phyloP scores from a whole-genome alignment of 2,329 filamentous ascomycete genomes.

The Neonectria magnoliae region DNA sequence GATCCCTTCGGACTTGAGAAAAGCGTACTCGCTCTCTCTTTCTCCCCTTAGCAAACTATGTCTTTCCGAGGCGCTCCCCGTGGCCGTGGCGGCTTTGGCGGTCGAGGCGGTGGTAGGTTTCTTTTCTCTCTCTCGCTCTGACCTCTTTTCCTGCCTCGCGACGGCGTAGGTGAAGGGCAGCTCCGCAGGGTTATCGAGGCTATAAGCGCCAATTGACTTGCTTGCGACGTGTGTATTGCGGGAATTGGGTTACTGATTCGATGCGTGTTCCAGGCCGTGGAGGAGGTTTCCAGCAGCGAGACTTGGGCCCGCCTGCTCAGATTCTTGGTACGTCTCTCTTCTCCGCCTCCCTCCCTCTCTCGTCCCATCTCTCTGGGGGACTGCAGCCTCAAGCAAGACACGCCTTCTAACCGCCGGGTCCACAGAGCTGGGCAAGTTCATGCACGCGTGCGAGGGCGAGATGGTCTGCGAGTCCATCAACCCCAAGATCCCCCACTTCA shows the following conservation, averaged over 20 bases:
- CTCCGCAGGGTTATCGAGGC: background rate
- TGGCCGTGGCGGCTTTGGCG: slow-evolving; percentile 49
- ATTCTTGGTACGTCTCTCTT: slow-evolving; percentile 47
- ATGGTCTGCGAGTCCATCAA: slow-evolving; percentile 97
- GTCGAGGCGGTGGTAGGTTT: slow-evolving; percentile 49
- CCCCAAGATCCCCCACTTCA: slow-evolving; percentile 97
- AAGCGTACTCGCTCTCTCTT: background rate
- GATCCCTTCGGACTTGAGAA: slow-evolving; percentile 16
- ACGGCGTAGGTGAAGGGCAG: background rate
- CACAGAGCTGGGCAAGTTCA: slow-evolving; percentile 89
- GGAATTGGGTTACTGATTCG: slow-evolving; percentile 26
- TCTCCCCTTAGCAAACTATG: slow-evolving; percentile 41
- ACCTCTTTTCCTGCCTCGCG: background rate
- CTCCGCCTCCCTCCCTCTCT: background rate
- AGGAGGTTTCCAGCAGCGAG: slow-evolving; percentile 53
- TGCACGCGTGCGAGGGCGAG: slow-evolving; percentile 96
- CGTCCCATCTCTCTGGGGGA: too few relatives aligned
- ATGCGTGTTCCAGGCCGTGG: slow-evolving; percentile 45
- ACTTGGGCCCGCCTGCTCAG: slow-evolving; percentile 51
- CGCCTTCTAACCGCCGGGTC: background rate
- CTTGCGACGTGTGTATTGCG: slow-evolving; percentile 2
- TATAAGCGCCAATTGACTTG: background rate
- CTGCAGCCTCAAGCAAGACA: too few relatives aligned
- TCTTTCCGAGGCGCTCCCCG: slow-evolving; percentile 53
- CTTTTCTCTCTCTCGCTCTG: background rate